Percentiles rank a stretch among this genome's conserved stretches.
Conservation (phyloP, 768 basidiomycete species). For the Lactarius psammicola region DNA sequence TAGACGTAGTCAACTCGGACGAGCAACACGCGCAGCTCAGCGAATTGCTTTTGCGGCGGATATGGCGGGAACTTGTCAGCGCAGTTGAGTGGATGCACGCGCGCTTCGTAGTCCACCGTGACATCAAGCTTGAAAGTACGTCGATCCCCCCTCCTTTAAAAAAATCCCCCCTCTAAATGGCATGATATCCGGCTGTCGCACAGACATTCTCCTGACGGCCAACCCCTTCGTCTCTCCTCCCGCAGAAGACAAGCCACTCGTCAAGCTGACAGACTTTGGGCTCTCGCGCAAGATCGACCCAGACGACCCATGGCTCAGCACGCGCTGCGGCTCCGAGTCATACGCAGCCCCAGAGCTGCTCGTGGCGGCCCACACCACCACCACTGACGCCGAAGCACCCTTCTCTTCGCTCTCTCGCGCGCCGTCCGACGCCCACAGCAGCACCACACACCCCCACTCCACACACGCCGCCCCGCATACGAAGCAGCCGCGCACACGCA, state of each 20-base stretch:
- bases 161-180: too few relatives aligned
- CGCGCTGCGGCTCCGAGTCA: constrained; percentile 84
- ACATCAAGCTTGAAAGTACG: constrained; percentile 84
- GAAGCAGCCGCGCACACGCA: constrained; percentile 42
- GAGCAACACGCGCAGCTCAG: constrained; percentile 35
- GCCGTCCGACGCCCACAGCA: constrained; percentile 14
- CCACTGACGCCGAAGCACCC: constrained; percentile 27
- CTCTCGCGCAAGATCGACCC: constrained; percentile 82
- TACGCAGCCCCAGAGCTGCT: constrained; percentile 83
- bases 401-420: constrained; percentile 26
- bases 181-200: constrained; percentile 3
- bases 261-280: constrained; percentile 88
- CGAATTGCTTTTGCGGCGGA: constrained; percentile 57
- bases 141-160: constrained; percentile 19
- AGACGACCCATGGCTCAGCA: constrained; percentile 57
- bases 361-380: constrained; percentile 35
- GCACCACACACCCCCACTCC: neutral
- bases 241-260: constrained; percentile 40
- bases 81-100: constrained; percentile 88
- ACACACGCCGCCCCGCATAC: neutral
- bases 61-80: constrained; percentile 73
- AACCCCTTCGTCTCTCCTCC: constrained; percentile 39
- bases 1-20: constrained; percentile 67
- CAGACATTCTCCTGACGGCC: constrained; percentile 76
- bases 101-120: constrained; percentile 82